Evolutionary conservation across 164 flowering plant genomes (phyloP), one percentile per base, ranked within the genome.

Genomic region (Chimonanthus praecox): DNA sequence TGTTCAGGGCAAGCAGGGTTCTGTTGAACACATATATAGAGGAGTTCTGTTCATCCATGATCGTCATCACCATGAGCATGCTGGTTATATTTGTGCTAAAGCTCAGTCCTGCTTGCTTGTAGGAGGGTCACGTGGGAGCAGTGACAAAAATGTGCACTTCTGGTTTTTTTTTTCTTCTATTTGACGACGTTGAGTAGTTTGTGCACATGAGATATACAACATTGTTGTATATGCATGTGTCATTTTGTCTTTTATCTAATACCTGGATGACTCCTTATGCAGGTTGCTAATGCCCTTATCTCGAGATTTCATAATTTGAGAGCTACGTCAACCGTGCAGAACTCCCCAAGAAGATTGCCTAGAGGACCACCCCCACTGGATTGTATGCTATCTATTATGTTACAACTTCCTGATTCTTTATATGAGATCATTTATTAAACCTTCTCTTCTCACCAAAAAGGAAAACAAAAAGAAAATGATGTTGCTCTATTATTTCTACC

Each of bases 21-120:
- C 98, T 46, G 97, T 96, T 44, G 97, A 92, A 68, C 98, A 94
- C 80, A 92, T 96, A 63, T 89, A 78, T 73, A 86, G 82, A 82
- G 97, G 99, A 69, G 72, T 94, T 60, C 67, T 96, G 78, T 96
- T 96, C 81, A 84, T 96, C 21, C 83, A 80, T 83, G 98, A 96
- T 73, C 91, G 98, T 21, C 98, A 94, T 86, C 97, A 96, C 76
- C 92, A 92, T 69, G 98, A 96, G 84, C 97, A 96, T 85, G 97
- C 97, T 74, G 99, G 99, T 47, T 96, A 87, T 76, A 92, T 96
- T 44, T 96, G 99, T 84, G 94, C 87, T 15, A 96, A 92, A 79
- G 79, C 98, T 33, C 87, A 86, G 60, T 86, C 90, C 51, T 94
- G 98, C 83, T 75, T 82, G 69, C 79, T 88, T 10, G 86, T 96